Evolutionary conservation across 495 filamentous ascomycete genomes (phyloP).

Genomic region (Penicillium goetzii): DNA sequence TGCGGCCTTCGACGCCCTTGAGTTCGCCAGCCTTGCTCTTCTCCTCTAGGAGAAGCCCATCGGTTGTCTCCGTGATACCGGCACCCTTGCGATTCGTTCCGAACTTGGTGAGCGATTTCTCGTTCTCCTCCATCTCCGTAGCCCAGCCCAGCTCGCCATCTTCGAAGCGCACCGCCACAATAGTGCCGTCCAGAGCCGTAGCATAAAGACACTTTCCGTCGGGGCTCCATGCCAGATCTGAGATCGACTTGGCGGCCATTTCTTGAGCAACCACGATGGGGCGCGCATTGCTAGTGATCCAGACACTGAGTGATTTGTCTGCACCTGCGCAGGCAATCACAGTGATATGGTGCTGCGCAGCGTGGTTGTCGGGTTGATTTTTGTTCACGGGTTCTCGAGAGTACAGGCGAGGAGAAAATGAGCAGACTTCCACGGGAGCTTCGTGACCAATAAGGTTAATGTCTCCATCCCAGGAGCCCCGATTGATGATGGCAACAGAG

Average conservation of each 20-base stretch:
- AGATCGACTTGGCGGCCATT: conserved; percentile 84
- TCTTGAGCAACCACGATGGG: conserved; percentile 89
- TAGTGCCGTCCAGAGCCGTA: conserved; percentile 84
- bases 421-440: conserved; percentile 93
- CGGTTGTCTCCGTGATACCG: conserved; percentile 87
- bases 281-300: conserved; percentile 92
- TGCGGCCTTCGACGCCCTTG: conserved; percentile 85
- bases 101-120: conserved; percentile 88
- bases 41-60: conserved; percentile 84
- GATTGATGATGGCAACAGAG: conserved; percentile 93
- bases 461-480: conserved; percentile 90
- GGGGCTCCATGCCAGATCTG: conserved; percentile 92
- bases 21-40: conserved; percentile 88
- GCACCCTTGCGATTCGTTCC: conserved; percentile 83
- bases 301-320: conserved; percentile 92
- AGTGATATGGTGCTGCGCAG: conserved; percentile 65
- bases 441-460: conserved; percentile 98
- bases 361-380: conserved; percentile 44
- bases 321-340: conserved; percentile 97
- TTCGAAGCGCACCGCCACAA: conserved; percentile 75
- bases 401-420: conserved; percentile 93
- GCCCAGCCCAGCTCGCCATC: conserved; percentile 74
- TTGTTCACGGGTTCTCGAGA: conserved; percentile 64
- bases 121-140: conserved; percentile 80
- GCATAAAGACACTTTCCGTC: conserved; percentile 86